These are phyloP conservation scores for Allodekkera sacchari DNA, from an alignment of 805 yeast genomes.

Conservation along the genomic window DNA sequence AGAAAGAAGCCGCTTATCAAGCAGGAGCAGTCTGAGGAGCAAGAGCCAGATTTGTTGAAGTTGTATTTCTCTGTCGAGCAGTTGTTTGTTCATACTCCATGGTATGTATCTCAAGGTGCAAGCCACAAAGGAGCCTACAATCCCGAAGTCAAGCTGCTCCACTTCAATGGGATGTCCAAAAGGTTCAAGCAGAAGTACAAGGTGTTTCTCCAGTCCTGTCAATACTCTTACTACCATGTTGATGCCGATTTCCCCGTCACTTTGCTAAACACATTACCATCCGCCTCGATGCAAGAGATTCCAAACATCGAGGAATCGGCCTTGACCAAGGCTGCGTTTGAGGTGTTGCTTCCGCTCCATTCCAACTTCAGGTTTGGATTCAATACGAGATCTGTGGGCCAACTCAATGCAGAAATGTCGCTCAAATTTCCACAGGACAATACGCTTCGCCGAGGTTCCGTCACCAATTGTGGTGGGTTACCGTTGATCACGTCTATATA, in stretches of 20 bases:
- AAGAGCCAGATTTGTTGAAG: no score
- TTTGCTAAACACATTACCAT: conserved; percentile 1
- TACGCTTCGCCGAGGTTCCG: conserved; percentile 16
- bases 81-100: conserved; percentile 2
- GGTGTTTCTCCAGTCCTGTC: conserved; percentile 2
- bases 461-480: conserved; percentile 24
- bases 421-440: conserved; percentile 14
- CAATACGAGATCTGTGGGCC: conserved; percentile 5
- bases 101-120: neutral
- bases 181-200: conserved; percentile 3
- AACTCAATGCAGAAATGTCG: conserved; percentile 1
- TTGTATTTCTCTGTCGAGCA: neutral
- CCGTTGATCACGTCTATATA: conserved; percentile 21
- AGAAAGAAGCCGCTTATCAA: no score
- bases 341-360: conserved; percentile 6
- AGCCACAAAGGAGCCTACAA: conserved; percentile 2
- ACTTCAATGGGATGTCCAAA: conserved; percentile 9
- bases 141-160: conserved; percentile 12
- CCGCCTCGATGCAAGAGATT: neutral
- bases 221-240: neutral
- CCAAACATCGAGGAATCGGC: neutral
- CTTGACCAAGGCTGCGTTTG: conserved; percentile 4
- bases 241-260: neutral
- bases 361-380: conserved; percentile 11
- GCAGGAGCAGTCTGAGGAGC: no score